phyloP scores from a whole-genome alignment of 192 early-diverging fungal genomes.

The Phycomyces blakesleeanus region DNA sequence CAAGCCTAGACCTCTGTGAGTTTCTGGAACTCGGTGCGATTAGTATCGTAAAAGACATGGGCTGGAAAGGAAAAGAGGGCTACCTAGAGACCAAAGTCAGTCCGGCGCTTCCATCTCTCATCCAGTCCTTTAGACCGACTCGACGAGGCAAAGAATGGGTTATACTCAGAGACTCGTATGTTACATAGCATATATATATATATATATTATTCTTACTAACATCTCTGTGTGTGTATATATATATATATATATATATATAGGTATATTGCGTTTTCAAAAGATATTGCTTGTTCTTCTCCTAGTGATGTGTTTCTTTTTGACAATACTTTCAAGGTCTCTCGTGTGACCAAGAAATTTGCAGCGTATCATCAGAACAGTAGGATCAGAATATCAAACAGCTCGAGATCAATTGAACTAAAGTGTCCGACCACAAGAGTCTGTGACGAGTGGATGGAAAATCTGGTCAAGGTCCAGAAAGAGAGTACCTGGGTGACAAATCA shows the following conservation, averaged over 20 bases:
- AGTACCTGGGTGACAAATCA: conserved; percentile 64
- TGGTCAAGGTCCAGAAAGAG: conserved; percentile 52
- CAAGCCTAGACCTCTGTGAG: conserved; percentile 63
- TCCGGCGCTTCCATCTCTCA: conserved; percentile 44
- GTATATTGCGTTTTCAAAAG: conserved; percentile 43
- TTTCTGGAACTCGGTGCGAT: conserved; percentile 70
- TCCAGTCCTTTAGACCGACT: conserved; percentile 21
- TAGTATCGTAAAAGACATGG: conserved; percentile 70
- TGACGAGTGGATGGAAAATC: conserved; percentile 59
- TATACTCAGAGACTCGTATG: conserved; percentile 61
- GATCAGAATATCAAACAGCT: conserved; percentile 53
- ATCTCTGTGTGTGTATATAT: too few relatives aligned
- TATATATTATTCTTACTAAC: background rate
- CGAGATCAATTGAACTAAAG: conserved; percentile 63
- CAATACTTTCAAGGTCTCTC: conserved; percentile 30
- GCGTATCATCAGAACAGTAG: conserved; percentile 51
- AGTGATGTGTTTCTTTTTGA: conserved; percentile 52
- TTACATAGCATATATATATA: background rate
- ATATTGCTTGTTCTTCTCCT: conserved; percentile 31
- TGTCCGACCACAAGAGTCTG: conserved; percentile 58
- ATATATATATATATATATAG: conserved; percentile 1
- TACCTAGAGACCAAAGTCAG: conserved; percentile 59
- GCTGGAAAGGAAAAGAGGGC: conserved; percentile 80
- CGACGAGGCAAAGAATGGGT: conserved; percentile 64
- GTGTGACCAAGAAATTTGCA: conserved; percentile 21